Evolutionary conservation across 1,139 yeast genomes (phyloP).

Genomic region (Kurtzmaniella natalensis): DNA sequence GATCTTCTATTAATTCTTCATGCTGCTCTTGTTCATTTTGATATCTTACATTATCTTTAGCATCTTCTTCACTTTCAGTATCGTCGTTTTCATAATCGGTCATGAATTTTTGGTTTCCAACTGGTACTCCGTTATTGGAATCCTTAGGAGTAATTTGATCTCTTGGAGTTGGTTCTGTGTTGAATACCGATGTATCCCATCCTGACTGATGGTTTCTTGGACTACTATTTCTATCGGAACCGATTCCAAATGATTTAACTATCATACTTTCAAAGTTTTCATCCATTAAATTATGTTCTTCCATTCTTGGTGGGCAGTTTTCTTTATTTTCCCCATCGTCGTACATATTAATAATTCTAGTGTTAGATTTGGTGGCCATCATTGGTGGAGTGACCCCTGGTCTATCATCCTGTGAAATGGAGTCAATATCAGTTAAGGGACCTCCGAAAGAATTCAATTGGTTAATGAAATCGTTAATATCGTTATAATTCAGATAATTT

Average conservation of each 20-base stretch:
- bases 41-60: slow-evolving; percentile 5
- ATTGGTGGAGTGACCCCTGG: slow-evolving; percentile 41
- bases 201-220: slow-evolving; percentile 13
- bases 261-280: slow-evolving; percentile 39
- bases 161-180: slow-evolving; percentile 42
- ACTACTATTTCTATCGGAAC: slow-evolving; percentile 24
- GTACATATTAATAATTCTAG: slow-evolving; percentile 39
- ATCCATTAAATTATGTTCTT: slow-evolving; percentile 10
- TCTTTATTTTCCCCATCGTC: slow-evolving; percentile 41
- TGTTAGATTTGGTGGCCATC: slow-evolving; percentile 46
- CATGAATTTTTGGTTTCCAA: slow-evolving; percentile 11
- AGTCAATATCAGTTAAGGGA: slow-evolving; percentile 54
- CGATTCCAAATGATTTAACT: slow-evolving; percentile 30
- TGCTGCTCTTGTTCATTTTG: not conserved
- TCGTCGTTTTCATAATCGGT: slow-evolving; percentile 10
- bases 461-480: slow-evolving; percentile 43
- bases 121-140: slow-evolving; percentile 18
- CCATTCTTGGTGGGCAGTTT: slow-evolving; percentile 33
- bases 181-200: slow-evolving; percentile 36
- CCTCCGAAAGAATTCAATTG: slow-evolving; percentile 49
- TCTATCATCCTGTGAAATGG: slow-evolving; percentile 27
- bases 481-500: slow-evolving; percentile 26
- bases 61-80: slow-evolving; percentile 14
- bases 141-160: slow-evolving; percentile 43
- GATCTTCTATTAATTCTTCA: no score